phyloP scores from a whole-genome alignment of 1,139 yeast genomes.

The Pichia sp. region DNA sequence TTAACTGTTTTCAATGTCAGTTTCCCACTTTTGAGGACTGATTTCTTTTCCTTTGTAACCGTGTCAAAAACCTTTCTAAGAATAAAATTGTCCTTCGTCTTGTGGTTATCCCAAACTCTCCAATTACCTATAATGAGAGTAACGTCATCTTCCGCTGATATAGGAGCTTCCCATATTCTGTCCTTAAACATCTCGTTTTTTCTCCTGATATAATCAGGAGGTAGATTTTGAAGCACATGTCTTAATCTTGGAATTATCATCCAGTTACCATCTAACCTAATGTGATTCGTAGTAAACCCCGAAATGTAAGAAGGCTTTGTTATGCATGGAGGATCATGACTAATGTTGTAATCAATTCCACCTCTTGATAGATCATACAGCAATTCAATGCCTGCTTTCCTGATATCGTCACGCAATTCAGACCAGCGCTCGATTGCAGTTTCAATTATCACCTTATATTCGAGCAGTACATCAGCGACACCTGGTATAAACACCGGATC shows the following conservation, averaged over 20 bases:
- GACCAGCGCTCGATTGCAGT: conserved; percentile 3
- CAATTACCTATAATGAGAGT: conserved; percentile 60
- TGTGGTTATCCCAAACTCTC: conserved; percentile 84
- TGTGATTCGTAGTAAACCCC: conserved; percentile 66
- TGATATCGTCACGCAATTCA: conserved; percentile 16
- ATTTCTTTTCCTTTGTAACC: neutral
- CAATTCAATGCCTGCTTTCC: conserved; percentile 32
- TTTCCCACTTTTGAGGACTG: conserved; percentile 7
- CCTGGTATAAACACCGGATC: conserved; percentile 32
- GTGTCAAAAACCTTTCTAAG: conserved; percentile 38
- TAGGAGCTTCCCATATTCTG: conserved; percentile 37
- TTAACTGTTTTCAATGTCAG: conserved; percentile 9
- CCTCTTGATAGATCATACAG: conserved; percentile 56
- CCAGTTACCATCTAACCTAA: conserved; percentile 83
- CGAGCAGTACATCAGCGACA: conserved; percentile 28
- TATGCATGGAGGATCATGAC: conserved; percentile 81
- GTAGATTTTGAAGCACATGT: conserved; percentile 60
- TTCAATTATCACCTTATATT: conserved; percentile 21
- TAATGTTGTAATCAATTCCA: conserved; percentile 51
- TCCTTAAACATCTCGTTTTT: conserved; percentile 25
- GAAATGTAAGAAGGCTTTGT: conserved; percentile 77
- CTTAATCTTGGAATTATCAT: conserved; percentile 70
- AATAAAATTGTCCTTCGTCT: conserved; percentile 49
- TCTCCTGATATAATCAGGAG: conserved; percentile 40
- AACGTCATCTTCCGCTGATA: conserved; percentile 48